Evolutionary conservation across 1,284 basidiomycete genomes (phyloP), one percentile per base, ranked within the genome.

Genomic region (Lentinula novae-zelandiae): DNA sequence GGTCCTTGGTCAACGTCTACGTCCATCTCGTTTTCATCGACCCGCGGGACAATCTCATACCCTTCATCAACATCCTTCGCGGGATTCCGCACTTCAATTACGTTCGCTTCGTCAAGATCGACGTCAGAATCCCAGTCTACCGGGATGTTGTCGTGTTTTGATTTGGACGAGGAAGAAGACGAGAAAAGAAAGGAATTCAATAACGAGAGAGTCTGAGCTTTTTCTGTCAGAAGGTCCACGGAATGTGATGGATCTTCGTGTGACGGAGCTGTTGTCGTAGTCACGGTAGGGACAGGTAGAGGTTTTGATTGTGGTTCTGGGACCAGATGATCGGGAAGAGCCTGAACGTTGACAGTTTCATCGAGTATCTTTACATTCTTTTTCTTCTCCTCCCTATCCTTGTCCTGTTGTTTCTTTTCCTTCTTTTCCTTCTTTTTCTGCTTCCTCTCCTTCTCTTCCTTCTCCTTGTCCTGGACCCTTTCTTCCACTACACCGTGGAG

Each of bases 91-190:
- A n/a, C 46, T 34, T 44, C 36, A 2, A 60, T 22, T 1, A 65
- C 55, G 49, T 72, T 73, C 3, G 73, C 68, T 50, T 76, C 76
- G 52, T 82, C 80, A 48, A 83, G 71, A 17, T 85, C 86, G 34
- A 67, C 81, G 83, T 8, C 74, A 80, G 4, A 83, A 70, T 60
- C 79, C 82, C 70, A 88, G 85, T 44, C 72, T 69, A 3, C 80
- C 82, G 15, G 76, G 5, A n/a, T 7, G 44, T 22, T 22, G 22
- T 77, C 87, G 85, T 87, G 3, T 83, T 77, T 31, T 72, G 72
- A 73, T 3, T 76, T 82, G 27, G 36, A 38, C 36, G 36, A 38
- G 60, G 88, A 88, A 27, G 89, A 72, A 0, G 79, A 76, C 15
- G 75, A 69, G 0, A 89, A 71, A 13, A 90, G 72, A 27, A 73